Conservation (phyloP, 257 asterid species). For the Ilex aquifolium region DNA sequence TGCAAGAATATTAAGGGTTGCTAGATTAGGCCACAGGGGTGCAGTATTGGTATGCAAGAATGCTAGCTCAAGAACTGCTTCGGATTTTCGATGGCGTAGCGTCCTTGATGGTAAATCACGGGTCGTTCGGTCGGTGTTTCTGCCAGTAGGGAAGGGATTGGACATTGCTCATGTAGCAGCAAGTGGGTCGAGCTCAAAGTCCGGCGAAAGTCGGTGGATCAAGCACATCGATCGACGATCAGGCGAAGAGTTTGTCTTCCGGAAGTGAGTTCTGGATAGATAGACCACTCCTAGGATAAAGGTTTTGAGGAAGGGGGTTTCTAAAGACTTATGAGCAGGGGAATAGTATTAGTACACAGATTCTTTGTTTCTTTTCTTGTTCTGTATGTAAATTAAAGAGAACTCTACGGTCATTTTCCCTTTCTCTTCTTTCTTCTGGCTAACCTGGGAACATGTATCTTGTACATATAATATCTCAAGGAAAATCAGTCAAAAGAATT, state of each 20-base stretch:
- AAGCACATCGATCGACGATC: slow-evolving; percentile 21
- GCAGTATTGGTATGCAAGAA: slow-evolving; percentile 25
- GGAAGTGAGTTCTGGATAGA: slow-evolving; percentile 11
- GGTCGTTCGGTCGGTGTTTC: slow-evolving; percentile 22
- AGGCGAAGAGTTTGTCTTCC: slow-evolving; percentile 30
- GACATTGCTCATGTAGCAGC: slow-evolving; percentile 24
- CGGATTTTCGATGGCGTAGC: slow-evolving; percentile 16
- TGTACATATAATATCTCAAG: too few species aligned
- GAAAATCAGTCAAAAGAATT: too few species aligned
- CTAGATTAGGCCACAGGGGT: slow-evolving; percentile 25
- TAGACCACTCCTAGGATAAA: too few species aligned
- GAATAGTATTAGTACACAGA: too few species aligned
- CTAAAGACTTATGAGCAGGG: too few species aligned
- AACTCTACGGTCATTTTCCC: too few species aligned
- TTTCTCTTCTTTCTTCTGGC: too few species aligned
- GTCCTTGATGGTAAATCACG: slow-evolving; percentile 6
- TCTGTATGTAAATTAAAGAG: too few species aligned
- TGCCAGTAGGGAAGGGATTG: slow-evolving; percentile 30
- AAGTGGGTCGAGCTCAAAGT: slow-evolving; percentile 3
- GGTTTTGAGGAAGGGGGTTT: too few species aligned
- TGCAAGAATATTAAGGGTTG: slow-evolving; percentile 11
- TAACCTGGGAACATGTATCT: too few species aligned
- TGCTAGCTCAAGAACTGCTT: slow-evolving; percentile 4
- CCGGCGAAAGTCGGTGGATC: slow-evolving; percentile 18
- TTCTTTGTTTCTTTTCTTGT: too few species aligned